Base-by-base conservation (phyloP, 176 grass and related monocot genomes). In the Cenchrus purpureus region DNA sequence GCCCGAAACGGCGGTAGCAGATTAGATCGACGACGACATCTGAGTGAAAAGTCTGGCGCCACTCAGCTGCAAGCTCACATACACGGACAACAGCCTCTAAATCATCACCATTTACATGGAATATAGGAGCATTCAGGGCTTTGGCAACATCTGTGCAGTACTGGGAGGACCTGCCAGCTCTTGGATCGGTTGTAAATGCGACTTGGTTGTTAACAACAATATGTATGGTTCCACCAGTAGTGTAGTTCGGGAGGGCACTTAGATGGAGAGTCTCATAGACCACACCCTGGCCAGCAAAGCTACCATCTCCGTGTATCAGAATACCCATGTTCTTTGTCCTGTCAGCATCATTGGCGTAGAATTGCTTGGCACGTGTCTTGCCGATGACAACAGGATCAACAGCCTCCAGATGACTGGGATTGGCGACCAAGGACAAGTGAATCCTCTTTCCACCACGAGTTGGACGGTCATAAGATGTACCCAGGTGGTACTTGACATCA, bases 101-200 rank as follows among this genome's bases (percentile, higher is more conserved):
- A 86, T 98, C 95, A 69, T 98, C 95, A 2, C 95, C 95, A 73
- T 98, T 95, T 52, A 95, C 95, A 73, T 98, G 95, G 85, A 98
- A 90, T 69, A 95, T 98, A 51, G 95, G 95, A 59, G 44, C 93
- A 31, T 86, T 80, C 43, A 94, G 78, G 2, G 92, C 90, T 82
- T 94, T 94, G 11, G 92, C 92, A 1, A 91, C 92, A 89, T 94
- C 92, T 0, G 92, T 94, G 29, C 92, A 94, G 64, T 94, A 94
- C 59, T 94, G 89, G 7, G 92, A 94, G 81, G 92, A 94, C 80
- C 92, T 94, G 43, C 92, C 89, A 9, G 92, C 78, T 32, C 83
- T 84, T 74, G 92, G 92, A 82, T 94, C 92, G 34, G 92, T 94
- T 5, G 92, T 94, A 84, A 94, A 94, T 46, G 92, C 92, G 82